phyloP scores from a whole-genome alignment of 2,329 filamentous ascomycete genomes.

The Aspergillus ibericus region DNA sequence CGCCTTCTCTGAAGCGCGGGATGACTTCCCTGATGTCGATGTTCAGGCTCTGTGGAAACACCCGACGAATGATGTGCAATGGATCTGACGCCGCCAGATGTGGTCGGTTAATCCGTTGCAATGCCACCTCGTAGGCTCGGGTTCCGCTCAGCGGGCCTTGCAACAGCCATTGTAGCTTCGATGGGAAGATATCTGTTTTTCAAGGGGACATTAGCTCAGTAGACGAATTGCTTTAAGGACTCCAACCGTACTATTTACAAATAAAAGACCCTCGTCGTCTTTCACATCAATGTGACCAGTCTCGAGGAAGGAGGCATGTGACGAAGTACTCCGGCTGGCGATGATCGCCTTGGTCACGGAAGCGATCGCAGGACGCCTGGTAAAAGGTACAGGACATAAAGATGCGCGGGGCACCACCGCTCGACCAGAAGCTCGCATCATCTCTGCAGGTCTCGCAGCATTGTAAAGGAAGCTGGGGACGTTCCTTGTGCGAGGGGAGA shows the following conservation, averaged over 20 bases:
- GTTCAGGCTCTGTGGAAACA: conserved; percentile 61
- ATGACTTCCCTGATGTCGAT: conserved; percentile 78
- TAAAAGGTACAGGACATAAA: conserved; percentile 6
- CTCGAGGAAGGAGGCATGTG: conserved; percentile 59
- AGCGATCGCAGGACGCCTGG: neutral
- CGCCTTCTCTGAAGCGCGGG: conserved; percentile 84
- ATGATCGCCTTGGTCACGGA: neutral
- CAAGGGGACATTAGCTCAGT: conserved; percentile 10
- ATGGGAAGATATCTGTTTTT: conserved; percentile 73
- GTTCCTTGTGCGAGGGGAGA: neutral
- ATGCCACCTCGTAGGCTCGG: conserved; percentile 48
- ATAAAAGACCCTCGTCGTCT: conserved; percentile 78
- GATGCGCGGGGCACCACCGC: conserved; percentile 12
- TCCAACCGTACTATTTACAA: conserved; percentile 74
- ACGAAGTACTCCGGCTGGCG: conserved; percentile 9
- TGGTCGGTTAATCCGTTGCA: conserved; percentile 55
- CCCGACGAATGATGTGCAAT: conserved; percentile 56
- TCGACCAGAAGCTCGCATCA: conserved; percentile 21
- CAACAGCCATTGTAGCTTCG: conserved; percentile 67
- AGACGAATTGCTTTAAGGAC: neutral
- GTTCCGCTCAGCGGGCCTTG: conserved; percentile 52
- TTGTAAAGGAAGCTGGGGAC: neutral
- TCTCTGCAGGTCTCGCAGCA: conserved; percentile 14
- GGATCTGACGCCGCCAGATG: conserved; percentile 58
- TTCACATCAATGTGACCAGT: conserved; percentile 78